Conservation (phyloP, 1,139 yeast genomes). For the Hemisphaericaspora xylanilytica region DNA sequence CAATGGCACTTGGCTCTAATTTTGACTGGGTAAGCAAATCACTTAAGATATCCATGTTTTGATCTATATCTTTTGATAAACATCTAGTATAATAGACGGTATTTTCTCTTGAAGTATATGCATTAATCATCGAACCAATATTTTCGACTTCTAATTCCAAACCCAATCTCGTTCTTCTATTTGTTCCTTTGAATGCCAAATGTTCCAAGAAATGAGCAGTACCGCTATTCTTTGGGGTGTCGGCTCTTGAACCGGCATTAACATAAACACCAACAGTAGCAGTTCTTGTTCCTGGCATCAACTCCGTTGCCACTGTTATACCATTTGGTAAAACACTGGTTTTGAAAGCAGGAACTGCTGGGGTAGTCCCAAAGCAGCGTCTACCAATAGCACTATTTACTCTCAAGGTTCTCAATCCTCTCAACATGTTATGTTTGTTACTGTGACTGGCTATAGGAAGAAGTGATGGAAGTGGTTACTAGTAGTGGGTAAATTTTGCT, state of each 20-base stretch:
- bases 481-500: background rate
- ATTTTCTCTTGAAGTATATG: slow-evolving; percentile 95
- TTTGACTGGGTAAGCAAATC: slow-evolving; percentile 87
- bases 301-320: slow-evolving; percentile 87
- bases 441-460: background rate
- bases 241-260: slow-evolving; percentile 98
- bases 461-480: background rate
- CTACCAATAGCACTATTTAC: background rate
- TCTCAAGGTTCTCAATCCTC: slow-evolving; percentile 6
- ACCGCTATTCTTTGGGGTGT: slow-evolving; percentile 78
- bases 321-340: slow-evolving; percentile 57
- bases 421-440: slow-evolving; percentile 6
- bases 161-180: slow-evolving; percentile 73
- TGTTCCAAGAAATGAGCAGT: slow-evolving; percentile 98
- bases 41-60: slow-evolving; percentile 81
- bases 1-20: slow-evolving; percentile 80
- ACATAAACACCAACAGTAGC: slow-evolving; percentile 98
- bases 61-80: slow-evolving; percentile 73
- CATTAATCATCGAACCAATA: slow-evolving; percentile 94
- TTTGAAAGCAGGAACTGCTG: slow-evolving; percentile 22
- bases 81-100: slow-evolving; percentile 96
- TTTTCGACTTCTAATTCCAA: slow-evolving; percentile 93
- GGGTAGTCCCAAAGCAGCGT: slow-evolving; percentile 9
- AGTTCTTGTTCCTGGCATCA: slow-evolving; percentile 82
- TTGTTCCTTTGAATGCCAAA: slow-evolving; percentile 92